Conservation (phyloP, 306 rosid genomes). For the Castanea crenata region DNA sequence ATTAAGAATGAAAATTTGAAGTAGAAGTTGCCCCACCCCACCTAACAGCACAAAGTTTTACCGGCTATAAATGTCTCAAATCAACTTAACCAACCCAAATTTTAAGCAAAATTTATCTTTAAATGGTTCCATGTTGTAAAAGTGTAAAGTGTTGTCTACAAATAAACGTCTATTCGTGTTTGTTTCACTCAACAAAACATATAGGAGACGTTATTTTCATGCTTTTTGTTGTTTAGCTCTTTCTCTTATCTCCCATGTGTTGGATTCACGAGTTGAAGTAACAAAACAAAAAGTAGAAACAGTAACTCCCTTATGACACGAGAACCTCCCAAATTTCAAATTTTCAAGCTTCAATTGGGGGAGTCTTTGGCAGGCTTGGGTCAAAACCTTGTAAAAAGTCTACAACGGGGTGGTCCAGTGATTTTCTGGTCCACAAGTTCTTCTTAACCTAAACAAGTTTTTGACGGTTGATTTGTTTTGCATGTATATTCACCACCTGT, state of each 20-base stretch:
- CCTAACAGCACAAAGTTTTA: not conserved
- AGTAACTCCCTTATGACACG: not conserved
- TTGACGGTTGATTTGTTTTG: constrained; percentile 30
- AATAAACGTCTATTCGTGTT: not conserved
- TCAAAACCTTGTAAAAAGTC: constrained; percentile 8
- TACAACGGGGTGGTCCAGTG: not conserved
- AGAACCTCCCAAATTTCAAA: not conserved
- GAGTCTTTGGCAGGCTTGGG: not conserved
- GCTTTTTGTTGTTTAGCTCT: not conserved
- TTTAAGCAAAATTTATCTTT: too few relatives aligned
- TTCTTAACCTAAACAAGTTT: not conserved
- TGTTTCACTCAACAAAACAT: not conserved
- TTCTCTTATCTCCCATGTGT: too few relatives aligned
- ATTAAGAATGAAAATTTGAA: not conserved
- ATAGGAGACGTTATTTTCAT: too few relatives aligned
- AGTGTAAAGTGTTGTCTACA: not conserved
- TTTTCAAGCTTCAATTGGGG: too few relatives aligned
- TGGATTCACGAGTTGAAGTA: too few relatives aligned
- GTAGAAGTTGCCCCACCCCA: constrained; percentile 7
- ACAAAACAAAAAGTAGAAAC: too few relatives aligned
- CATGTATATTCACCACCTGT: not conserved
- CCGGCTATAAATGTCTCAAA: not conserved
- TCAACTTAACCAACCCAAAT: too few relatives aligned
- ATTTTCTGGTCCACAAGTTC: not conserved
- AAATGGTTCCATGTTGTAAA: too few relatives aligned